Conservation (phyloP, 352 stramenopile species). For the Thalassiosira exigua region DNA sequence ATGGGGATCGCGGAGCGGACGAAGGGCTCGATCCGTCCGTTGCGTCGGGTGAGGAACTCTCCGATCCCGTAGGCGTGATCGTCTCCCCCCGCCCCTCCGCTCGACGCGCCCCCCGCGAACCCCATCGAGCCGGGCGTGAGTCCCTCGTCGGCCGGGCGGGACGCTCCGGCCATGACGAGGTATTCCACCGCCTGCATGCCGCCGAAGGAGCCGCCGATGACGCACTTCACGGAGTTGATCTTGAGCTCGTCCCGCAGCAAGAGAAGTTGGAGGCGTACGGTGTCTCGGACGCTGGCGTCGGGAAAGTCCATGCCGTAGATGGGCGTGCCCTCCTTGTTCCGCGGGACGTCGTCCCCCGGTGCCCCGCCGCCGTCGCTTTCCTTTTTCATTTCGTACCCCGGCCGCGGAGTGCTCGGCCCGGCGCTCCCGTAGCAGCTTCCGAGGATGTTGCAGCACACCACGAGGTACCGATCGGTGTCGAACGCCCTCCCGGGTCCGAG, state of each 20-base stretch:
- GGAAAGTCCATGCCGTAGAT: constrained; percentile 92
- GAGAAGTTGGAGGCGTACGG: constrained; percentile 89
- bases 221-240: constrained; percentile 88
- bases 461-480: constrained; percentile 95
- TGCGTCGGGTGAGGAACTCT: constrained; percentile 53
- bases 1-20: constrained; percentile 92
- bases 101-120: neutral
- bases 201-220: constrained; percentile 95
- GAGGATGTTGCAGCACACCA: constrained; percentile 96
- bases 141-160: constrained; percentile 6
- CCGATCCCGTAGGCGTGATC: constrained; percentile 53
- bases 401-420: constrained; percentile 73
- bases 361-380: constrained; percentile 49
- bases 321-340: constrained; percentile 41
- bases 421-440: constrained; percentile 95
- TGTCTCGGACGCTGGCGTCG: constrained; percentile 92
- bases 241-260: constrained; percentile 90
- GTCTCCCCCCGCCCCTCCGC: neutral
- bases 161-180: constrained; percentile 86
- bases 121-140: neutral
- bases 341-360: constrained; percentile 17
- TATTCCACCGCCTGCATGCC: constrained; percentile 98
- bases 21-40: constrained; percentile 75
- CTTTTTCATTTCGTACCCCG: constrained; percentile 41
- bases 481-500: constrained; percentile 89